Percentiles rank a stretch among this genome's conserved stretches.
Conservation (phyloP, 345 rosid species). For the Passiflora organensis region DNA sequence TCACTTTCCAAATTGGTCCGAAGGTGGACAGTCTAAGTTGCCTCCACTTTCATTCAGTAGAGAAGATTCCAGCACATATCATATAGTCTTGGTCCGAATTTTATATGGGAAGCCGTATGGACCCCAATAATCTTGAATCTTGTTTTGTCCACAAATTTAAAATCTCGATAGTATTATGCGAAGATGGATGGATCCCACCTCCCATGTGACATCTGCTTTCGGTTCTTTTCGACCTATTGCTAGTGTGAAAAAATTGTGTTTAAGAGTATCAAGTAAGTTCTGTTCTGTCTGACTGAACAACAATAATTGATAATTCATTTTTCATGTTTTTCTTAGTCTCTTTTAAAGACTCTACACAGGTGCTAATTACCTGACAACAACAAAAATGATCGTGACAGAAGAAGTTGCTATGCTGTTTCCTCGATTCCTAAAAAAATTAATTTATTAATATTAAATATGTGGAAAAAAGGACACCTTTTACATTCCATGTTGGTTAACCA, state of each 20-base stretch:
- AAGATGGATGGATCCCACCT: background rate
- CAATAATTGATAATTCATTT: background rate
- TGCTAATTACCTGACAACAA: background rate
- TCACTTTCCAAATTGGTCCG: background rate
- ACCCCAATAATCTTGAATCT: conserved; percentile 22
- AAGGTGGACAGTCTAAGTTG: background rate
- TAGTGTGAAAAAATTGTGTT: background rate
- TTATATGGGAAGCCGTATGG: background rate
- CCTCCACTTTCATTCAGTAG: background rate
- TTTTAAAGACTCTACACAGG: background rate
- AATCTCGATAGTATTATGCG: background rate
- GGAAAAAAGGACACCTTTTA: no score
- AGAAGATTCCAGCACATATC: background rate
- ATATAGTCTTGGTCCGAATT: background rate
- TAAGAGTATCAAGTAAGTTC: no score
- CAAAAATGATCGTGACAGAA: background rate
- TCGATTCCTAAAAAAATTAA: no score
- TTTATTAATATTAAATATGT: no score
- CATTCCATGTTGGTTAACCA: no score
- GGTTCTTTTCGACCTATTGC: background rate
- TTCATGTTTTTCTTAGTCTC: background rate
- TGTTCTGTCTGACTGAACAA: no score
- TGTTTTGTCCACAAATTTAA: conserved; percentile 11
- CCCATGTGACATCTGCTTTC: background rate
- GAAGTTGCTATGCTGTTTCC: conserved; percentile 4